These are phyloP conservation scores for Russula olivacea DNA, from an alignment of 768 basidiomycete species.

Conservation along the genomic window DNA sequence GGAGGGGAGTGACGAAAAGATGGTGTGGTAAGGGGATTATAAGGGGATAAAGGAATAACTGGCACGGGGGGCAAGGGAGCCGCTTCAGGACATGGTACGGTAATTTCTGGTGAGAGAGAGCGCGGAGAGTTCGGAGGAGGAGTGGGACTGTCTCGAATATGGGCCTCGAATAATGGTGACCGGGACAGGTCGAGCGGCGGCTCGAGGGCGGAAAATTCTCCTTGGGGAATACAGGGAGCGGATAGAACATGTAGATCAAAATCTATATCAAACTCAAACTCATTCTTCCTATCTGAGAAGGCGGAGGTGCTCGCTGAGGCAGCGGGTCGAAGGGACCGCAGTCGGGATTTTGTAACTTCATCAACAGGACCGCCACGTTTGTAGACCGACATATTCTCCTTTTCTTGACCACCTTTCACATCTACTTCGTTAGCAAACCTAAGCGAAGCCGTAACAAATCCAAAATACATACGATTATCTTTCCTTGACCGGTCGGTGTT, in stretches of 20 bases:
- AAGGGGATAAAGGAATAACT: slow-evolving; percentile 59
- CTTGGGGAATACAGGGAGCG: slow-evolving; percentile 23
- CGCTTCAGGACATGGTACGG: background rate
- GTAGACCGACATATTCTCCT: slow-evolving; percentile 37
- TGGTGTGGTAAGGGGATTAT: slow-evolving; percentile 67
- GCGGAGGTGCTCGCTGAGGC: slow-evolving; percentile 12
- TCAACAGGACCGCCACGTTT: slow-evolving; percentile 22
- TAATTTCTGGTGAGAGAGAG: slow-evolving; percentile 17
- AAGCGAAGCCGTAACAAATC: slow-evolving; percentile 5
- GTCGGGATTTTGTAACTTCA: slow-evolving; percentile 16
- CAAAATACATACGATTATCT: slow-evolving; percentile 47
- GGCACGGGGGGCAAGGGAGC: slow-evolving; percentile 30
- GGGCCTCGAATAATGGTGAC: slow-evolving; percentile 13
- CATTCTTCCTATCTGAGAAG: slow-evolving; percentile 22
- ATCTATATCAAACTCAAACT: slow-evolving; percentile 22
- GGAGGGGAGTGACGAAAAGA: slow-evolving; percentile 74
- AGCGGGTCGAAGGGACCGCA: slow-evolving; percentile 26
- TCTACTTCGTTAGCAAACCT: slow-evolving; percentile 34
- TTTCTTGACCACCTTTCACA: slow-evolving; percentile 50
- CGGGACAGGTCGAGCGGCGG: slow-evolving; percentile 19
- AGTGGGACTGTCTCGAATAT: slow-evolving; percentile 21
- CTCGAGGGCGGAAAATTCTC: slow-evolving; percentile 20
- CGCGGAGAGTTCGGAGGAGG: slow-evolving; percentile 25
- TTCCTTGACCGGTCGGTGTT: slow-evolving; percentile 53
- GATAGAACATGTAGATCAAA: slow-evolving; percentile 13